Conservation (phyloP, 371 early-diverging fungal genomes). For the Capillidium rhysosporum region DNA sequence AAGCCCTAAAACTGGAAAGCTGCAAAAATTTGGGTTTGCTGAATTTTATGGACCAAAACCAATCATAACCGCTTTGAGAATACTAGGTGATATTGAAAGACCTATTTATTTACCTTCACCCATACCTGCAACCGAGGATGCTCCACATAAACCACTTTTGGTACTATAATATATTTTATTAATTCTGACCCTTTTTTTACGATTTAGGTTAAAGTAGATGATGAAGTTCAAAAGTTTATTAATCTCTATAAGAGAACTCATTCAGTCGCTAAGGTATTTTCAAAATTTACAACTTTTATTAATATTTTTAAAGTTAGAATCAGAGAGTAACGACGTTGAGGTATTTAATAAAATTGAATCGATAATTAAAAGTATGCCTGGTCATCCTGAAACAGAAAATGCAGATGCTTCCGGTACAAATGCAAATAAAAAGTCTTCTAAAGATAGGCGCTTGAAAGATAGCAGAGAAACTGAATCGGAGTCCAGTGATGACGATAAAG, state of each 20-base stretch:
- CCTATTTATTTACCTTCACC: slow-evolving; percentile 24
- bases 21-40: slow-evolving; percentile 64
- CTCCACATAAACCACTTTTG: slow-evolving; percentile 29
- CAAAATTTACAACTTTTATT: neutral
- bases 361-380: no score
- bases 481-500: neutral
- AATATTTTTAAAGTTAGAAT: neutral
- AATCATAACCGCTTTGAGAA: slow-evolving; percentile 39
- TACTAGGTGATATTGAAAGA: slow-evolving; percentile 27
- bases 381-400: no score
- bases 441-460: neutral
- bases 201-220: neutral
- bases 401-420: no score
- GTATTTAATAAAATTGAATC: no score
- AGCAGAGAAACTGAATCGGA: neutral
- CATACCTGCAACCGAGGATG: slow-evolving; percentile 24
- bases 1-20: slow-evolving; percentile 33
- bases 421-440: neutral
- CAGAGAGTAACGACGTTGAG: neutral
- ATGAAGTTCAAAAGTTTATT: neutral
- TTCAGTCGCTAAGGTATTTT: neutral
- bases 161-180: slow-evolving; percentile 12
- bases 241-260: neutral
- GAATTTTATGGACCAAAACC: slow-evolving; percentile 49
- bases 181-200: neutral